Evolutionary conservation across 2,329 filamentous ascomycete species (phyloP), one percentile per base, ranked within the genome.

Genomic region (Cercospora beticola): DNA sequence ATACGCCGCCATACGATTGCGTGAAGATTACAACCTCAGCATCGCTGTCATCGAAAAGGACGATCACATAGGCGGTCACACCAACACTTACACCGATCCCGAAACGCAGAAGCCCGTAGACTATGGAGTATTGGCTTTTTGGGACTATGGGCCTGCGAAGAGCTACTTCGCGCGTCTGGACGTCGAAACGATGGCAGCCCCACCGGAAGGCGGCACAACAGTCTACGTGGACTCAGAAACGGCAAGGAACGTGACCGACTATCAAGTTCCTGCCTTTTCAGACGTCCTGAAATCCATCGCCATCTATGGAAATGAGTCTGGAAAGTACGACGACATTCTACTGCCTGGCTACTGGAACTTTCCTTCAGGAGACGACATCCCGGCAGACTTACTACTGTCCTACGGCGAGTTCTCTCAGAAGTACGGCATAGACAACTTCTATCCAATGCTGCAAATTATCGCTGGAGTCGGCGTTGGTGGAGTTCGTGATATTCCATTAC

Each of bases 1-100:
- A 12, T 72, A 69, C 58, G 70, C 69, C 12, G 70, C 64, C 54
- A 61, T 72, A 5, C 69, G 70, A 4, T 62, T 72, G n/a, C 43
- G 46, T 9, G 65, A 70, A 43, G 69, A 71, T 23, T 68, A 57
- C 40, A 66, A 70, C 33, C 61, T 49, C 16, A 72, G 62, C 46
- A 52, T 72, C 46, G 56, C 66, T 18, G 54, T 71, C 14, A 54
- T 71, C 16, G 70, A 72, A 63, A 58, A 54, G 14, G 36, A 28
- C 4, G 56, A 58, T 6, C 60, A 28, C 16, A 60, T 69, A 21
- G 70, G 65, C 5, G 68, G 70, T 0, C 68, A 68, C 26, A 58
- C 62, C 26, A 16, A 62, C 8, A 70, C 62, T 23, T 70, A 65
- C 31, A 31, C 30, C 31, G 65, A 65, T 9, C 12, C 28, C 5